These are phyloP conservation scores for Emergomyces africanus DNA, from an alignment of 2,329 filamentous ascomycete genomes.

Conservation along the genomic window DNA sequence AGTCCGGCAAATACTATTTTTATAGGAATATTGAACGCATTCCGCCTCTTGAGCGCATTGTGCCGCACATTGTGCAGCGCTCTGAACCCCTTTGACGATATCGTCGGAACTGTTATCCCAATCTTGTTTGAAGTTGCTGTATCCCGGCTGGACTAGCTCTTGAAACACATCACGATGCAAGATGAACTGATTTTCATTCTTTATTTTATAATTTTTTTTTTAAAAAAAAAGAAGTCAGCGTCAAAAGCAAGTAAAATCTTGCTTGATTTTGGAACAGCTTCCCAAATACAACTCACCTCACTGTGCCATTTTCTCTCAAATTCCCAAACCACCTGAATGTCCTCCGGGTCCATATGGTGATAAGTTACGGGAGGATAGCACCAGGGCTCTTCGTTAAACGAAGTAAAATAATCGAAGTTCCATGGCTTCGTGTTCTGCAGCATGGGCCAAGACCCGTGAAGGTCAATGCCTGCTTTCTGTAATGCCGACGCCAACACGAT, in stretches of 20 bases:
- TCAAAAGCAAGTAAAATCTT: neutral
- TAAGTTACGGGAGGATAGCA: constrained; percentile 39
- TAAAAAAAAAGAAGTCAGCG: neutral
- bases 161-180: constrained; percentile 8
- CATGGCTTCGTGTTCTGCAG: constrained; percentile 32
- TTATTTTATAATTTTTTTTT: neutral
- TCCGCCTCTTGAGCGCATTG: constrained; percentile 1
- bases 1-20: constrained; percentile 5
- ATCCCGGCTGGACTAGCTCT: constrained; percentile 3
- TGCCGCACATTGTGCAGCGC: constrained; percentile 1
- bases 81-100: neutral
- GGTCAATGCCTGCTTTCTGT: constrained; percentile 32
- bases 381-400: constrained; percentile 33
- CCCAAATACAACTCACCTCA: constrained; percentile 2
- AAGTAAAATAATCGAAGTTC: constrained; percentile 32
- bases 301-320: constrained; percentile 34
- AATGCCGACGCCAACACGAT: constrained; percentile 39
- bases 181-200: constrained; percentile 2
- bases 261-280: no score
- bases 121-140: neutral
- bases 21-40: constrained; percentile 8
- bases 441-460: constrained; percentile 38
- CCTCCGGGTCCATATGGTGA: constrained; percentile 34
- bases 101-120: constrained; percentile 7
- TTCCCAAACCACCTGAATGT: constrained; percentile 32